Base-by-base conservation (phyloP, 352 stramenopile genomes). In the Phytopythium boreale region DNA sequence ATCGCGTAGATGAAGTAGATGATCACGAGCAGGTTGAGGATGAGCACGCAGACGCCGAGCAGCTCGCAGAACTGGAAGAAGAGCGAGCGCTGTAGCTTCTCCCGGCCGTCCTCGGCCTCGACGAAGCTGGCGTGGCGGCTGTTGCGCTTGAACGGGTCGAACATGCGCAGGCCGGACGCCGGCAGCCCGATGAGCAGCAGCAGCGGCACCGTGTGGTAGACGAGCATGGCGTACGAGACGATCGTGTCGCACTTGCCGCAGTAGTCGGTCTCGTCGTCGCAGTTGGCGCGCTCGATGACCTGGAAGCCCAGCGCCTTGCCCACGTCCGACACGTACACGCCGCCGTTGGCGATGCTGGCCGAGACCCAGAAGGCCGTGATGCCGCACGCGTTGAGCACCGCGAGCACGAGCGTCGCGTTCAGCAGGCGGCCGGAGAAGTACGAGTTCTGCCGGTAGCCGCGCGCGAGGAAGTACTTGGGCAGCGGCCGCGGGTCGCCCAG, bases 31-130 rank as follows among this genome's bases (percentile, higher is more conserved):
- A 80, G 50, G 59, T 83, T 80, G 15, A 79, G 61, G 0, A 77
- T 58, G 27, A 92, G 68, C 27, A 93, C 71, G 14, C 76, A n/a
- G 9, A 88, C 81, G 49, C 72, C 81, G 9, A 88, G 31, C 29
- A 92, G 62, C 61, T 95, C 86, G 43, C 86, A 95, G 55, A 79
- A 64, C 66, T 95, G 87, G 34, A 95, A 75, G 52, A 89, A 93
- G 10, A 90, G 71, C 12, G 84, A 77, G 4, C 84, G 79, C 60
- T 89, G 84, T 46, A 93, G 77, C 41, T 93, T 92, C 61, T 81
- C 79, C 20, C 72, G 74, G 11, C 67, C 64, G 12, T 67, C 71
- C 39, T 50, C 56, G 37, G 14, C 56, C 36, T 61, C 55, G 6
- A 49, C 50, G 17, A 27, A 62, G 47, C 19, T 63, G 61, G 58